Percentiles rank a stretch among this genome's conserved stretches.
phyloP scores from a whole-genome alignment of 768 basidiomycete genomes.

The Suillus decipiens region DNA sequence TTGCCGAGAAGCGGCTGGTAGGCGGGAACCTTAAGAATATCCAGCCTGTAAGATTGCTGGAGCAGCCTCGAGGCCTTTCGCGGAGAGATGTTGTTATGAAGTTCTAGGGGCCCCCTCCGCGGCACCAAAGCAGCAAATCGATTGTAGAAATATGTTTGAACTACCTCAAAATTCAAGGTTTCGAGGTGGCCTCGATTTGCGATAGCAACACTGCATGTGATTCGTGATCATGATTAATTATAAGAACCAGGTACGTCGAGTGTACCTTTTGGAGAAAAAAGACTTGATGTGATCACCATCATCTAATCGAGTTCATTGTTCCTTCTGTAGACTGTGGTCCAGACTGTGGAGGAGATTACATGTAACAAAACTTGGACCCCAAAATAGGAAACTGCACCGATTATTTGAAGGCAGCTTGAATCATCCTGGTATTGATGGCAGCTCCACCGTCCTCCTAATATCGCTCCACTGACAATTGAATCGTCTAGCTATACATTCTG shows the following conservation, averaged over 20 bases:
- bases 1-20: neutral
- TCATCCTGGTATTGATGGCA: neutral
- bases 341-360: neutral
- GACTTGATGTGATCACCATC: slow-evolving; percentile 4
- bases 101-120: neutral
- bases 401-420: slow-evolving; percentile 27
- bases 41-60: neutral
- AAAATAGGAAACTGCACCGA: slow-evolving; percentile 29
- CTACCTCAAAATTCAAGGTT: neutral
- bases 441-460: slow-evolving; percentile 17
- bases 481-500: slow-evolving; percentile 1
- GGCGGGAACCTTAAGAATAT: neutral
- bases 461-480: neutral
- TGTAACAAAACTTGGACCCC: slow-evolving; percentile 7
- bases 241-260: neutral
- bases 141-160: neutral
- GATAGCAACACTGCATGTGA: neutral
- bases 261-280: neutral
- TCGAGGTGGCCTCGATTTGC: neutral
- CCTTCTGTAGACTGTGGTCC: neutral
- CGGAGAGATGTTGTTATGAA: neutral
- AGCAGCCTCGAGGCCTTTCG: slow-evolving; percentile 1
- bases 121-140: neutral
- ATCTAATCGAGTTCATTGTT: slow-evolving; percentile 16
- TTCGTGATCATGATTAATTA: neutral